Percentiles rank a stretch among this genome's conserved stretches.
Evolutionary conservation across 2,329 filamentous ascomycete genomes (phyloP).

Genomic region (Madurella fahalii): DNA sequence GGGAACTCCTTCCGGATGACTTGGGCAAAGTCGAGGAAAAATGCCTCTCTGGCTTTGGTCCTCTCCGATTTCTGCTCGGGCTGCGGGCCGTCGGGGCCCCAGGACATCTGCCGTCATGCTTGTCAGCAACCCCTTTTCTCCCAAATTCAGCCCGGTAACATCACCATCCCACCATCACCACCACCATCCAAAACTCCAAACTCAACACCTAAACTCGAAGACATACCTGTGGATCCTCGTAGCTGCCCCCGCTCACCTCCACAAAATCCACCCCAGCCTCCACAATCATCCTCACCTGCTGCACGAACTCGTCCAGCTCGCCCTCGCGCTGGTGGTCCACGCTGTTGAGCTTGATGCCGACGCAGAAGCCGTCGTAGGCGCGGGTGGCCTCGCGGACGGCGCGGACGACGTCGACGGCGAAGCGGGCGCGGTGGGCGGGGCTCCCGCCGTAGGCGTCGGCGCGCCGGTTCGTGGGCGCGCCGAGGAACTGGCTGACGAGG

Average conservation of each 20-base stretch:
- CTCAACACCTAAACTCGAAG: no score
- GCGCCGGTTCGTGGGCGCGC: conserved; percentile 45
- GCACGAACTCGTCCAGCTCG: conserved; percentile 49
- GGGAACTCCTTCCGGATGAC: conserved; percentile 44
- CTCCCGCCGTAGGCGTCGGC: conserved; percentile 54
- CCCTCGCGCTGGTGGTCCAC: conserved; percentile 50
- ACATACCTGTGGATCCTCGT: conserved; percentile 47
- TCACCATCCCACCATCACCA: no score
- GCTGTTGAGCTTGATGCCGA: conserved; percentile 54
- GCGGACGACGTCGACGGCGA: conserved; percentile 49
- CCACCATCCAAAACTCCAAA: no score
- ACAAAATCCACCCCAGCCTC: conserved; percentile 59
- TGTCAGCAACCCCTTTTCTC: not conserved
- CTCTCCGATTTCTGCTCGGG: conserved; percentile 34
- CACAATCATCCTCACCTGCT: conserved; percentile 51
- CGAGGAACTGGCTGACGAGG: conserved; percentile 54
- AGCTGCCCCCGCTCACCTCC: conserved; percentile 62
- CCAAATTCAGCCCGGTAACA: not conserved
- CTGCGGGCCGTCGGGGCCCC: conserved; percentile 16
- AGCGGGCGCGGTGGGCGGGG: conserved; percentile 43
- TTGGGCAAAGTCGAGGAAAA: conserved; percentile 64
- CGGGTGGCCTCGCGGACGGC: conserved; percentile 38
- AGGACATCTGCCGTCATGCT: conserved; percentile 33
- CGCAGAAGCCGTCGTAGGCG: conserved; percentile 40
- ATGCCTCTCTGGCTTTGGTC: conserved; percentile 57